Conservation (phyloP, 148 eudicot species). For the Rhododendron griersonianum region DNA sequence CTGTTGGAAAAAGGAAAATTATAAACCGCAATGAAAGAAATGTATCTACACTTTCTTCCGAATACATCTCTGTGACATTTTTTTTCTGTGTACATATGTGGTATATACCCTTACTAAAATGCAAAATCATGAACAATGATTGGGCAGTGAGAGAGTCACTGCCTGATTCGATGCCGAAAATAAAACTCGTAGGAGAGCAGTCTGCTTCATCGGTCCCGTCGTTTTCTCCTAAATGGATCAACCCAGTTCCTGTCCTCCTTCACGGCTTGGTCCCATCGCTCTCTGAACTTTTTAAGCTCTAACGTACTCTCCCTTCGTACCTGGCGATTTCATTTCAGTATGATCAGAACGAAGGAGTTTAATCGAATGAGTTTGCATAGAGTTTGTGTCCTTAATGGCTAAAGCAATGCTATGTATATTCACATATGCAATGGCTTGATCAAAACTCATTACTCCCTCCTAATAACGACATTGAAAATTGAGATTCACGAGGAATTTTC, state of each 20-base stretch:
- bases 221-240: conserved; percentile 39
- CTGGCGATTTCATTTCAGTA: conserved; percentile 14
- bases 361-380: too few species aligned
- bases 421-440: too few species aligned
- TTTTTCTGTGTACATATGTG: neutral
- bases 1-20: neutral
- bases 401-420: too few species aligned
- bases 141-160: neutral
- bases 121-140: neutral
- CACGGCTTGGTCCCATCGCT: conserved; percentile 64
- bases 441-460: too few species aligned
- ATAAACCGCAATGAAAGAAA: neutral
- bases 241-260: conserved; percentile 54
- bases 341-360: too few species aligned
- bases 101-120: neutral
- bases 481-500: neutral
- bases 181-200: neutral
- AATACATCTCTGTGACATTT: neutral
- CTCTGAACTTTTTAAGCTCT: conserved; percentile 32
- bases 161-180: neutral
- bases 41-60: neutral
- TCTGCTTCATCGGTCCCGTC: neutral
- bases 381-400: too few species aligned
- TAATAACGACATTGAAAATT: neutral
- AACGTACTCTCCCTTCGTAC: conserved; percentile 30